A percentile compares a stretch with the other conserved stretches of the same genome.
phyloP scores from a whole-genome alignment of 208 protist genomes.

The Novymonas esmeraldas region DNA sequence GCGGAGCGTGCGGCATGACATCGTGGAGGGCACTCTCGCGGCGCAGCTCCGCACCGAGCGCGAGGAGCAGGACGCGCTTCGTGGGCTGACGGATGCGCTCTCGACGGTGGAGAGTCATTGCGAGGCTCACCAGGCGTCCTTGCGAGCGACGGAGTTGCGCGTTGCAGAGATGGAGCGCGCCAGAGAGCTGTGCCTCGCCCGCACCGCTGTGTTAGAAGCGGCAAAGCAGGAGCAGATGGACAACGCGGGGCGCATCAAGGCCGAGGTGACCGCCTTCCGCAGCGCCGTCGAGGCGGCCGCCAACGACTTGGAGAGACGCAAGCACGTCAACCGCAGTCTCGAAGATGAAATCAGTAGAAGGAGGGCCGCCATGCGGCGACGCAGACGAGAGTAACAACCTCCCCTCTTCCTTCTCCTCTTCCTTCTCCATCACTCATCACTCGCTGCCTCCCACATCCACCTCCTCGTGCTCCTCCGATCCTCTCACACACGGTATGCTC shows the following conservation, averaged over 20 bases:
- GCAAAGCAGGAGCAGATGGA: constrained; percentile 63
- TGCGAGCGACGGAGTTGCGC: constrained; percentile 18
- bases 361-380: constrained; percentile 13
- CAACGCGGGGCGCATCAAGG: constrained; percentile 57
- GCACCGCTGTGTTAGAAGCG: constrained; percentile 42
- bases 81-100: constrained; percentile 8
- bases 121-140: constrained; percentile 2
- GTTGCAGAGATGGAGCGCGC: constrained; percentile 28
- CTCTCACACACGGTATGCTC: too few species aligned
- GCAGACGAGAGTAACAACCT: constrained; percentile 6
- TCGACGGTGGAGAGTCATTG: constrained; percentile 12
- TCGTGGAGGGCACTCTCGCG: constrained; percentile 37
- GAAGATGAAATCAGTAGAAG: constrained; percentile 42
- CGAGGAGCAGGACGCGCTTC: constrained; percentile 21
- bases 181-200: constrained; percentile 22
- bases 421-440: neutral
- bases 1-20: constrained; percentile 27
- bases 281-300: constrained; percentile 22
- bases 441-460: neutral
- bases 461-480: neutral
- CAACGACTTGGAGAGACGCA: constrained; percentile 41
- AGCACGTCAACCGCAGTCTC: constrained; percentile 37
- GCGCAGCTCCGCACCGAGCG: constrained; percentile 21
- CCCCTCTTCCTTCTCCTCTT: neutral
- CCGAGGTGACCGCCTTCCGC: constrained; percentile 40